These are phyloP conservation scores for Penicillium parvum DNA, from an alignment of 495 filamentous ascomycete species.

Conservation along the genomic window DNA sequence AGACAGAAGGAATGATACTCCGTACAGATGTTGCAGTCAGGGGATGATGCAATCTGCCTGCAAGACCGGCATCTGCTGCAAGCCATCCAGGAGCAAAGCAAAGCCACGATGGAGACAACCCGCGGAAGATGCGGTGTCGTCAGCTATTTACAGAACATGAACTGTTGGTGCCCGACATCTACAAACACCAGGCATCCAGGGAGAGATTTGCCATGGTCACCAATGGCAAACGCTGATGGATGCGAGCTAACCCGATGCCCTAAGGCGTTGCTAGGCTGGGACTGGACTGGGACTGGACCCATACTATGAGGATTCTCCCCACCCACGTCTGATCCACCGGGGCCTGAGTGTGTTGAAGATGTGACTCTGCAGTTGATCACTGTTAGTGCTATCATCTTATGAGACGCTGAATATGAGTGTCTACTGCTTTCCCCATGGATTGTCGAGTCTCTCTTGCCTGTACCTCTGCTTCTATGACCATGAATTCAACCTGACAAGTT, in stretches of 20 bases:
- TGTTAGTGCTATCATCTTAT: no score
- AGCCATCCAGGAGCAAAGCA: conserved; percentile 11
- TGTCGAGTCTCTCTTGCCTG: no score
- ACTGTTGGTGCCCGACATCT: conserved; percentile 9
- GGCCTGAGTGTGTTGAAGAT: conserved; percentile 4
- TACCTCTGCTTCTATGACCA: no score
- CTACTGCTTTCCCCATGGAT: no score
- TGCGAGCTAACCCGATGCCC: conserved; percentile 12
- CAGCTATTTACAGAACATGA: not conserved
- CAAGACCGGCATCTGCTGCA: conserved; percentile 17
- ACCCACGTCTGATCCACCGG: conserved; percentile 6
- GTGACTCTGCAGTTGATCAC: conserved; percentile 1
- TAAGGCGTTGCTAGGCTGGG: no score
- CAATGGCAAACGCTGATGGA: conserved; percentile 3
- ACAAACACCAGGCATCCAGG: no score
- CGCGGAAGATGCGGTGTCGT: conserved; percentile 4
- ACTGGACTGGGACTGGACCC: no score
- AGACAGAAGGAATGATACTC: not conserved
- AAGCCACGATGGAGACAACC: conserved; percentile 8
- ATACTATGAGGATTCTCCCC: no score
- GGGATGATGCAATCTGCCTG: conserved; percentile 20
- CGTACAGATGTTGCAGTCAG: not conserved
- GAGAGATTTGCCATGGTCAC: no score
- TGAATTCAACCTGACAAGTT: no score
- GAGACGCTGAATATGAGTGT: no score